Evolutionary conservation across 1,284 basidiomycete species (phyloP).

Genomic region (Ustilago sp.): DNA sequence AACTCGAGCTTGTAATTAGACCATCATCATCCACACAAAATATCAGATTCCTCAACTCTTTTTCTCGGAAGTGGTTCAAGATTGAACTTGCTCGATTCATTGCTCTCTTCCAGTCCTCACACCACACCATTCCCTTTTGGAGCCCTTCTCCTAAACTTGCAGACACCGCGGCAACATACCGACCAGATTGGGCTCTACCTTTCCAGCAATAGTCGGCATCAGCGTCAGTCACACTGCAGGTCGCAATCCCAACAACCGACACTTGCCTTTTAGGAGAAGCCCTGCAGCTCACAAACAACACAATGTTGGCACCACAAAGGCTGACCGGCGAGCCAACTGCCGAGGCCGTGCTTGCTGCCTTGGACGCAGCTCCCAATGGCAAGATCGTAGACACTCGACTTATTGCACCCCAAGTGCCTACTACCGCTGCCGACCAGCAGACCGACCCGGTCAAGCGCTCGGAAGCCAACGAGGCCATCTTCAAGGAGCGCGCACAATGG

Average conservation of each 20-base stretch:
- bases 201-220: no score
- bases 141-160: background rate
- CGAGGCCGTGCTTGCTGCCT: constrained; percentile 55
- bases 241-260: background rate
- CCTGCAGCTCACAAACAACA: background rate
- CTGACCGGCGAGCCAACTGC: constrained; percentile 49
- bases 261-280: background rate
- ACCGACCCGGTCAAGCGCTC: constrained; percentile 53
- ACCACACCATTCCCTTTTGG: background rate
- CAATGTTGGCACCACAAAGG: constrained; percentile 38
- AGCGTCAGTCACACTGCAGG: background rate
- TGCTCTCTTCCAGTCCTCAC: background rate
- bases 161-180: no score
- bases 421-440: constrained; percentile 32
- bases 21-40: no score
- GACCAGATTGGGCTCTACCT: no score
- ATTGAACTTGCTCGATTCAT: background rate
- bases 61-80: background rate
- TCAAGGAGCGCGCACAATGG: constrained; percentile 65
- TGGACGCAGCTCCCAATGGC: constrained; percentile 54
- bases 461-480: constrained; percentile 55
- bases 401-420: constrained; percentile 45
- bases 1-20: no score
- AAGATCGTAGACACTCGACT: constrained; percentile 58
- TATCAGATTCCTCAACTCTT: no score